phyloP scores from a whole-genome alignment of 2,329 filamentous ascomycete species.

The Penicillium sp. region DNA sequence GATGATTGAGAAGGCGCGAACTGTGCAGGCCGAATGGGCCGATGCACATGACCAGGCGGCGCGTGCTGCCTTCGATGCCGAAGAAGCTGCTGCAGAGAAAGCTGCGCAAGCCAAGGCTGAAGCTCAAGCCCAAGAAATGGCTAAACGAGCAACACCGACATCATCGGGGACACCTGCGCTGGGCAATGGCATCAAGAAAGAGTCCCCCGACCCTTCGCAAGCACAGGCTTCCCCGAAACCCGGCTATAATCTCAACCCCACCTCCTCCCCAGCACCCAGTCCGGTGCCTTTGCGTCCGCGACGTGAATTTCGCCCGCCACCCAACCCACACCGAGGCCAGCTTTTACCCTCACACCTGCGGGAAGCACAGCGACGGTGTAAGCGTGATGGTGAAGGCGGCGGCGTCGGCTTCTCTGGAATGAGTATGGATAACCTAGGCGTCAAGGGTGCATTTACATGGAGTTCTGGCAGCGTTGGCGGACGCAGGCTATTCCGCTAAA shows the following conservation, averaged over 20 bases:
- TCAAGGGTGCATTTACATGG: slow-evolving; percentile 46
- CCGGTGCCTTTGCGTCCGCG: slow-evolving; percentile 21
- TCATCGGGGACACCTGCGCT: slow-evolving; percentile 12
- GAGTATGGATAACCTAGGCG: slow-evolving; percentile 47
- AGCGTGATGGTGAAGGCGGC: slow-evolving; percentile 50
- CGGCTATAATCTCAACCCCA: slow-evolving; percentile 8
- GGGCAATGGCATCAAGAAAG: slow-evolving; percentile 26
- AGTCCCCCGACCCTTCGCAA: slow-evolving; percentile 21
- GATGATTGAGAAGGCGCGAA: slow-evolving; percentile 64
- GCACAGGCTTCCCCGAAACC: slow-evolving; percentile 11
- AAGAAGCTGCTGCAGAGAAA: slow-evolving; percentile 56
- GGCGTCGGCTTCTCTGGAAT: slow-evolving; percentile 49
- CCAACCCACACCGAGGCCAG: slow-evolving; percentile 49
- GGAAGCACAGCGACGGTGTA: slow-evolving; percentile 50
- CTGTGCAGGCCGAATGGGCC: slow-evolving; percentile 58
- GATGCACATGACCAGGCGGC: slow-evolving; percentile 54
- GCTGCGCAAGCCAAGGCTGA: slow-evolving; percentile 29
- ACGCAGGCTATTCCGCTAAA: slow-evolving; percentile 45
- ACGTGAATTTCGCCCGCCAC: slow-evolving; percentile 37
- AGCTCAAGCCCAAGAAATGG: slow-evolving; percentile 3
- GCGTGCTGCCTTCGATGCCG: slow-evolving; percentile 56
- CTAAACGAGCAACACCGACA: slow-evolving; percentile 16
- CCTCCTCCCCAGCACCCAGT: slow-evolving; percentile 10
- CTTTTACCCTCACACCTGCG: slow-evolving; percentile 51
- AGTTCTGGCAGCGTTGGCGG: slow-evolving; percentile 42